Evolutionary conservation across 2,329 filamentous ascomycete genomes (phyloP).

Genomic region (Pestalotiopsis sp.): DNA sequence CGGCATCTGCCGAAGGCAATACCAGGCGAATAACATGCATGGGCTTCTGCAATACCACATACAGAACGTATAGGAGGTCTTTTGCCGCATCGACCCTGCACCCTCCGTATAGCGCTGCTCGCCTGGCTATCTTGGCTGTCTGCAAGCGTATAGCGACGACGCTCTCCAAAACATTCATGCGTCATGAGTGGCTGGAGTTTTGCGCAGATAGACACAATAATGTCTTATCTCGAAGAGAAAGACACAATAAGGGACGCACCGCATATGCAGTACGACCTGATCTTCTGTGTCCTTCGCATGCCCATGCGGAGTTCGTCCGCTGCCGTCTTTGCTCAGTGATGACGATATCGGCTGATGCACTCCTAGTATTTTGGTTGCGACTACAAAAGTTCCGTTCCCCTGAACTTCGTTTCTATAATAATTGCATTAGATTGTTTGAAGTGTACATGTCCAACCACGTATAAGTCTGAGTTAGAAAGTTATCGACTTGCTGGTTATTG

Average conservation of each 20-base stretch:
- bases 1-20: slow-evolving; percentile 8
- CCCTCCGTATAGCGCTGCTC: background rate
- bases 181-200: background rate
- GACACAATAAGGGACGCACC: background rate
- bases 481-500: background rate
- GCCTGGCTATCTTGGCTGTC: background rate
- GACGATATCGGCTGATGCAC: background rate
- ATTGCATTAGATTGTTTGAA: too few species aligned
- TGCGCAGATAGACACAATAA: background rate
- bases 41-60: background rate
- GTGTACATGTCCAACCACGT: too few species aligned
- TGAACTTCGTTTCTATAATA: too few species aligned
- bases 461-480: too few species aligned
- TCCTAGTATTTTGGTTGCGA: background rate
- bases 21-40: background rate
- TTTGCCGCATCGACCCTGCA: background rate
- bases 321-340: background rate
- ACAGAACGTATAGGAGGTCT: background rate
- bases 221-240: background rate
- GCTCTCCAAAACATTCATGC: background rate
- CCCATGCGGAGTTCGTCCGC: background rate
- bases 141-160: background rate
- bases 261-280: background rate
- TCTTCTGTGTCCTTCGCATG: background rate
- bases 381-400: background rate